These are phyloP conservation scores for Plantago coronopus DNA, from an alignment of 305 asterid genomes.

Conservation along the genomic window DNA sequence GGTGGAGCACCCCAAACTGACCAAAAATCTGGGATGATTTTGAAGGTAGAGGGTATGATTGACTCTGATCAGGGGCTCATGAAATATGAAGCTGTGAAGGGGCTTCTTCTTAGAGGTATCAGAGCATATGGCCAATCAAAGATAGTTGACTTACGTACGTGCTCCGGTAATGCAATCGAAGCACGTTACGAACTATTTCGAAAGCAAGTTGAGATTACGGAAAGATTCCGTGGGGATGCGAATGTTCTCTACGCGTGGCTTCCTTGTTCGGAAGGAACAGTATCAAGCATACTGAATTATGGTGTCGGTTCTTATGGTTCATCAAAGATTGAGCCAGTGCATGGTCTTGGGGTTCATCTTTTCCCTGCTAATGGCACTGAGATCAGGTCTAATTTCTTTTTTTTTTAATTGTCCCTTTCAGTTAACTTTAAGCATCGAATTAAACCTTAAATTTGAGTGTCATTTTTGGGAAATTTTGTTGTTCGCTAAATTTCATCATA, in stretches of 20 bases:
- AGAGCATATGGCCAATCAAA: constrained; percentile 34
- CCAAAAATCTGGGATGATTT: constrained; percentile 25
- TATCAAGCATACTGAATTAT: constrained; percentile 50
- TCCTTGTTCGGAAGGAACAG: constrained; percentile 60
- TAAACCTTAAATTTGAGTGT: neutral
- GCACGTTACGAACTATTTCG: constrained; percentile 68
- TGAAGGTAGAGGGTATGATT: constrained; percentile 31
- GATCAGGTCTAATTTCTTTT: constrained; percentile 56
- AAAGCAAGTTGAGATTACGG: constrained; percentile 72
- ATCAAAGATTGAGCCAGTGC: constrained; percentile 31
- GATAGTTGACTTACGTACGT: constrained; percentile 45
- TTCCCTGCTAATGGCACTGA: constrained; percentile 69
- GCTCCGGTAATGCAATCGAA: constrained; percentile 38
- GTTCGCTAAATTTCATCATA: neutral
- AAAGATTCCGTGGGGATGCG: constrained; percentile 73
- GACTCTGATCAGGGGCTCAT: constrained; percentile 28
- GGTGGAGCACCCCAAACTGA: constrained; percentile 27
- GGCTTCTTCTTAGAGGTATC: constrained; percentile 50
- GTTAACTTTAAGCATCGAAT: neutral
- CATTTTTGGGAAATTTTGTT: neutral
- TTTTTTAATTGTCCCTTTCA: constrained; percentile 7
- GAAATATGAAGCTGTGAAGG: constrained; percentile 40
- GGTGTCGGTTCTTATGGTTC: constrained; percentile 57
- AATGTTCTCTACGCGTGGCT: constrained; percentile 87
- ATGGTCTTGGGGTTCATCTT: constrained; percentile 70